Evolutionary conservation across 176 grass and related monocot genomes (phyloP), one percentile per base, ranked within the genome.

Genomic region (Luzula sylvatica): DNA sequence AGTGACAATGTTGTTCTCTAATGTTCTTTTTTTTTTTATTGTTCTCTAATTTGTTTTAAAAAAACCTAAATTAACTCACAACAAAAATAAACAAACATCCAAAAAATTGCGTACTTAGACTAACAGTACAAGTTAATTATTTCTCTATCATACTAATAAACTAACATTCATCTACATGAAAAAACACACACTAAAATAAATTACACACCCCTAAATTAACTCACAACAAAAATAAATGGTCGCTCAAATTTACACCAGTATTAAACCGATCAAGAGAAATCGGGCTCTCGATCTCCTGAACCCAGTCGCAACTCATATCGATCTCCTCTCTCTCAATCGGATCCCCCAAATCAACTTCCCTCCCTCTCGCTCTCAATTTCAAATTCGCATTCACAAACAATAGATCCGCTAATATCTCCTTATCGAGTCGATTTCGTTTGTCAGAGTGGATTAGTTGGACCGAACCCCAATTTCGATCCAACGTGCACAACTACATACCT

Each of bases 211-310:
- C 1, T 5, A 26, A 8, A 19, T 23, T 7, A 46, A 56, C 53
- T 62, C 74, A 96, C 53, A 96, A 65, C 30, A 63, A 77, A 44
- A 96, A 89, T 20, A 89, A 70, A 70, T 80, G 76, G 15, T 95
- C 90, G 40, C 72, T 70, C 66, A 89, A 96, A 65, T 86, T 81
- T 51, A 89, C 46, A 25, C 74, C 67, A 0, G 81, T 75, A 1
- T 80, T 82, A 70, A 95, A 95, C 27, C 83, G 60, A 43, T 95
- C 90, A 11, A 89, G 92, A 76, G 84, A 96, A 30, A 89, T 80
- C 15, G 62, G 78, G 26, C 67, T 67, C 5, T 90, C 92, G 1
- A 68, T 80, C 63, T 98, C 92, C 66, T 90, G 84, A 15, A 98
- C 85, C 85, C 92, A 90, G 2, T 80, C 74, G 2, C 80, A 98